Percentiles rank a stretch among this genome's conserved stretches.
phyloP scores from a whole-genome alignment of 2,329 filamentous ascomycete species.

The Fusarium penzigii region DNA sequence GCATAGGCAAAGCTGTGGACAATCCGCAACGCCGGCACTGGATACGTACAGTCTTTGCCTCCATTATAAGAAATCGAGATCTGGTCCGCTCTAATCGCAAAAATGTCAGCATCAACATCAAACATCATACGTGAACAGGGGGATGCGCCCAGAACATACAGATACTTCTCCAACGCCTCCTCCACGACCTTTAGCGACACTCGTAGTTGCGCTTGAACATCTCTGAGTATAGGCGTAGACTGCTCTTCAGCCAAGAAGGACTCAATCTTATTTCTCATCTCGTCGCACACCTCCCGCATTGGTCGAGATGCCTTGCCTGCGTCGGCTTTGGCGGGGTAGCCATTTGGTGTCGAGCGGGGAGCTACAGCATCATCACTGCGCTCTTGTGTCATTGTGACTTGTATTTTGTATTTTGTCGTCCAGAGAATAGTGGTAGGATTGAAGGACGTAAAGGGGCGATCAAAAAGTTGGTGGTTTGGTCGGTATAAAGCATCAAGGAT shows the following conservation, averaged over 20 bases:
- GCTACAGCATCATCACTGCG: background rate
- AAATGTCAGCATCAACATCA: conserved; percentile 10
- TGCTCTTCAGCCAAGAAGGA: conserved; percentile 65
- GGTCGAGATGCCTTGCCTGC: conserved; percentile 15
- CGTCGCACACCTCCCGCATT: conserved; percentile 47
- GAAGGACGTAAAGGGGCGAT: background rate
- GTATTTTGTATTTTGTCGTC: background rate
- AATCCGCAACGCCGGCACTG: background rate
- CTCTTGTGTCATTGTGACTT: background rate
- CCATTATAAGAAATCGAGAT: conserved; percentile 95
- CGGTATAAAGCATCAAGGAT: background rate
- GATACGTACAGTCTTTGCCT: conserved; percentile 74
- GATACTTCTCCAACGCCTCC: conserved; percentile 74
- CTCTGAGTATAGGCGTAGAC: conserved; percentile 56
- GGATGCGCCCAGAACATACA: conserved; percentile 44
- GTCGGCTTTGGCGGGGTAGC: background rate
- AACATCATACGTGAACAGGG: background rate
- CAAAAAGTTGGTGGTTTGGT: background rate
- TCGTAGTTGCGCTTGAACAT: conserved; percentile 74
- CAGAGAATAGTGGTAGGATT: background rate
- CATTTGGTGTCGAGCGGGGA: background rate
- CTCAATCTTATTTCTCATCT: conserved; percentile 60
- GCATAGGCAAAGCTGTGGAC: background rate
- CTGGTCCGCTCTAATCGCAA: conserved; percentile 62
- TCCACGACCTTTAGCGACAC: conserved; percentile 72